phyloP scores from a whole-genome alignment of 73 alveolate genomes.

The Paraurostyla sp. region DNA sequence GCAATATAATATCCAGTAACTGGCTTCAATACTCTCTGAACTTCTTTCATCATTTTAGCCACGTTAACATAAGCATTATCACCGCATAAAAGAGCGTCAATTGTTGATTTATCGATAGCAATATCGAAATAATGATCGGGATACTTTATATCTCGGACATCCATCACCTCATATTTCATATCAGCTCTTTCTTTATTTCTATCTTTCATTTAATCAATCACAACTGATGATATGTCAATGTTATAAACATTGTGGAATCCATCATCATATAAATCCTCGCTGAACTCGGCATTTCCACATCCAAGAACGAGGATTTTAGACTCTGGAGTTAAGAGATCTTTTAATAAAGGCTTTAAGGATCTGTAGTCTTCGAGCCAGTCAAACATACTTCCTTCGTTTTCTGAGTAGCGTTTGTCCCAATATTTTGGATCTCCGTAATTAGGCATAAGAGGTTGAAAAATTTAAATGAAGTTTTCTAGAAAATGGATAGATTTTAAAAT shows the following conservation, averaged over 20 bases:
- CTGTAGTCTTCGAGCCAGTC: conserved; percentile 91
- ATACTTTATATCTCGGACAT: conserved; percentile 80
- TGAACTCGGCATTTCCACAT: conserved; percentile 95
- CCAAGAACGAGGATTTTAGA: conserved; percentile 90
- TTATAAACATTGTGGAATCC: conserved; percentile 91
- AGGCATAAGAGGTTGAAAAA: conserved; percentile 72
- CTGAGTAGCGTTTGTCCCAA: conserved; percentile 91
- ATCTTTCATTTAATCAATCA: conserved; percentile 91
- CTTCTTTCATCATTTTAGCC: conserved; percentile 89
- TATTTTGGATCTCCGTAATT: conserved; percentile 91
- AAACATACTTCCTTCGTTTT: conserved; percentile 80
- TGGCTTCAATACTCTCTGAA: conserved; percentile 74
- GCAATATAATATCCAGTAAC: conserved; percentile 84
- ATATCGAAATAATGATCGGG: conserved; percentile 75
- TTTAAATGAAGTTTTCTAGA: not conserved
- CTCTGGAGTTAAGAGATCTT: conserved; percentile 56
- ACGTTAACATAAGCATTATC: conserved; percentile 80
- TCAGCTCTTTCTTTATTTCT: conserved; percentile 84
- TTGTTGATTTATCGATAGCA: conserved; percentile 86
- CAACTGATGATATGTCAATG: conserved; percentile 93
- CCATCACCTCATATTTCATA: conserved; percentile 90
- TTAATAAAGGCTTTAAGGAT: conserved; percentile 77
- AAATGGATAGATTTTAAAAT: not conserved
- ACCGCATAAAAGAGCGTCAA: conserved; percentile 89
- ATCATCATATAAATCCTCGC: conserved; percentile 97